Evolutionary conservation across 208 protist species (phyloP), one percentile per base, ranked within the genome.

Genomic region (Wallacemonas rigidus): DNA sequence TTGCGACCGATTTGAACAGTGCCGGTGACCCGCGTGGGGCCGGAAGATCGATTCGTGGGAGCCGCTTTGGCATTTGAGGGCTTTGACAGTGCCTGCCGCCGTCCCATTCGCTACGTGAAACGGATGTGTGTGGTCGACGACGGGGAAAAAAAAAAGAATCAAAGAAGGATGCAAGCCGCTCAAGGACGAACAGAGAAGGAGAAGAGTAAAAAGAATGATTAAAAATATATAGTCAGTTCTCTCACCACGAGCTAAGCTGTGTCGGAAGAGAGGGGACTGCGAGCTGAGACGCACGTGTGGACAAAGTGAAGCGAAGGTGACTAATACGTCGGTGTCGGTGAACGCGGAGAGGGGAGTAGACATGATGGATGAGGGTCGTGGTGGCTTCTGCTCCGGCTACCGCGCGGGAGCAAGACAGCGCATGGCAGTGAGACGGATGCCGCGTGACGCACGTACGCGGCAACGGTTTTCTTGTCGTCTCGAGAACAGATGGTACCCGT

Each of bases 81-180:
- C 45, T 61, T 71, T 4, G 54, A 54, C 17, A 69, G 68, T 26
- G 72, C 50, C 41, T 69, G 47, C 15, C 77, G 77, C 11, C 77
- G 72, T 11, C 77, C 77, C 77, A 82, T 82, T 50, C 26, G 26
- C 26, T 26, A 26, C 26, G 26, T 26, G 26, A 26, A 26, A 26
- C 26, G 26, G 26, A 26, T 26, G 26, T 26, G 26, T 26, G 26
- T 26, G 26, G 26, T 26, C 26, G 26, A 58, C 6, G 6, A 58
- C 14, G 53, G n/a, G 53, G 53, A 58, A 58, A 58, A 58, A 58
- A 58, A 58, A 6, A 58, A 58, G 53, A 38, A n/a, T 1, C 11
- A 58, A 0, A 58, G 9, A 58, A 26, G 26, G 26, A 26, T 26
- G 26, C 26, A 26, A 26, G 26, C 26, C 26, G 26, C 26, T 26